Evolutionary conservation across 1,284 basidiomycete species (phyloP).

Genomic region (Apiotrichum siamense): DNA sequence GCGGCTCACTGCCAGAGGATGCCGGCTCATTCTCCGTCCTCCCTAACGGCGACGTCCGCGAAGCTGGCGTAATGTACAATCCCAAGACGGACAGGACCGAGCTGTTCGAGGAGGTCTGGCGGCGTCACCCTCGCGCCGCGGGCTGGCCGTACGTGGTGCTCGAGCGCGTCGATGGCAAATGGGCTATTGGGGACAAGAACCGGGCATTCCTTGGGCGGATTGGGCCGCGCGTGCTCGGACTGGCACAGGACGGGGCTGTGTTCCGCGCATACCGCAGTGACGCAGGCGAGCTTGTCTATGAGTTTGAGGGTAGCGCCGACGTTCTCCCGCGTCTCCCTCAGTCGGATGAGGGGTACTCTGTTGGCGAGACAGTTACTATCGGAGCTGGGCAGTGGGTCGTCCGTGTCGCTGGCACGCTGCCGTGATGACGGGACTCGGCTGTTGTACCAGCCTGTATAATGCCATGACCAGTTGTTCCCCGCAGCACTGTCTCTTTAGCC

Average conservation of each 20-base stretch:
- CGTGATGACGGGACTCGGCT: too few relatives aligned
- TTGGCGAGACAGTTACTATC: too few relatives aligned
- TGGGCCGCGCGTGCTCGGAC: constrained; percentile 7
- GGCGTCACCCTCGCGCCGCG: constrained; percentile 5
- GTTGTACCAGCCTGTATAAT: too few relatives aligned
- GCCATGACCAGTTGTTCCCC: constrained; percentile 15
- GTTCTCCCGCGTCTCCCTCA: neutral
- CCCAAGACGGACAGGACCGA: constrained; percentile 21
- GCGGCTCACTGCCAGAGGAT: constrained; percentile 18
- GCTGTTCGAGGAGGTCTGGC: constrained; percentile 34
- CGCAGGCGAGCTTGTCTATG: constrained; percentile 2
- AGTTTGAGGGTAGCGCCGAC: neutral
- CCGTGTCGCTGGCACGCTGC: too few relatives aligned
- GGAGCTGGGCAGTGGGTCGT: too few relatives aligned
- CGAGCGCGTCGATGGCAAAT: constrained; percentile 9
- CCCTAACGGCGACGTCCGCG: constrained; percentile 28
- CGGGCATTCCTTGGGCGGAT: constrained; percentile 11
- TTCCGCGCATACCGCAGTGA: constrained; percentile 14
- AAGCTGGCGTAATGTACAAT: constrained; percentile 34
- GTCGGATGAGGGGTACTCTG: too few relatives aligned
- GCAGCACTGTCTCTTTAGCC: too few relatives aligned
- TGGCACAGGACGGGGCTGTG: neutral
- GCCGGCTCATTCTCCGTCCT: constrained; percentile 26
- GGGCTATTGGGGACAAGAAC: too few relatives aligned
- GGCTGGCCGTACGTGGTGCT: constrained; percentile 17